A percentile compares a stretch with the other conserved stretches of the same genome.
These are phyloP conservation scores for Apiospora hydei DNA, from an alignment of 2,329 filamentous ascomycete species.

Conservation along the genomic window DNA sequence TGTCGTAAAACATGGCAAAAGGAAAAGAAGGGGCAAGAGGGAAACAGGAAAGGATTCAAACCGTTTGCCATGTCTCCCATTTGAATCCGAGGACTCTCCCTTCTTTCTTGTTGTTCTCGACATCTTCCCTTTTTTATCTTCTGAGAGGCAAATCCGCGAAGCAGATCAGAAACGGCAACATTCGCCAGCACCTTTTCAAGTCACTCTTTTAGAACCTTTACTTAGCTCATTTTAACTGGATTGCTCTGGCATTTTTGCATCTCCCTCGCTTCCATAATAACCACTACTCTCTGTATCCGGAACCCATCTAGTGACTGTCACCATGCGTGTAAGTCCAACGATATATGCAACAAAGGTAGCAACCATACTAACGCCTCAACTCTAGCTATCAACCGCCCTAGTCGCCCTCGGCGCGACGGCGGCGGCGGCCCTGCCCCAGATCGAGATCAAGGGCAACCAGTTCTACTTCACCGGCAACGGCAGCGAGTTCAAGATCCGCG, in stretches of 20 bases:
- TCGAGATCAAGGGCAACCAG: slow-evolving; percentile 60
- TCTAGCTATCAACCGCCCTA: slow-evolving; percentile 49
- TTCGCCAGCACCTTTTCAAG: not conserved
- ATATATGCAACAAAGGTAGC: not conserved
- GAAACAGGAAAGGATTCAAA: not conserved
- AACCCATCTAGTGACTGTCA: not conserved
- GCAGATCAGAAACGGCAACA: not conserved
- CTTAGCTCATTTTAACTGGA: not conserved
- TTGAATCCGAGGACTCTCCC: not conserved
- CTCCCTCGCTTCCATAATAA: slow-evolving; percentile 5
- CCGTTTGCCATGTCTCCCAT: not conserved
- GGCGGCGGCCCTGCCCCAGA: slow-evolving; percentile 59
- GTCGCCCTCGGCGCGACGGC: slow-evolving; percentile 57
- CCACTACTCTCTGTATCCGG: not conserved
- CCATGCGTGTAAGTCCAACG: slow-evolving; percentile 1
- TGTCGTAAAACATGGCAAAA: not conserved
- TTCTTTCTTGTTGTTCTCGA: not conserved
- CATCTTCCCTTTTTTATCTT: not conserved
- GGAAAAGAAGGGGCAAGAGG: not conserved
- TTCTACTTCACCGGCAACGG: slow-evolving; percentile 59
- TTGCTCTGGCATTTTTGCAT: not conserved
- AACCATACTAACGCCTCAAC: not conserved
- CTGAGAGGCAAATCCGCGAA: not conserved
- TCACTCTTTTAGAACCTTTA: slow-evolving; percentile 14
- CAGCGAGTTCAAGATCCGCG: slow-evolving; percentile 67